phyloP scores from a whole-genome alignment of 2,329 filamentous ascomycete genomes.

The Paramyrothecium sp. region DNA sequence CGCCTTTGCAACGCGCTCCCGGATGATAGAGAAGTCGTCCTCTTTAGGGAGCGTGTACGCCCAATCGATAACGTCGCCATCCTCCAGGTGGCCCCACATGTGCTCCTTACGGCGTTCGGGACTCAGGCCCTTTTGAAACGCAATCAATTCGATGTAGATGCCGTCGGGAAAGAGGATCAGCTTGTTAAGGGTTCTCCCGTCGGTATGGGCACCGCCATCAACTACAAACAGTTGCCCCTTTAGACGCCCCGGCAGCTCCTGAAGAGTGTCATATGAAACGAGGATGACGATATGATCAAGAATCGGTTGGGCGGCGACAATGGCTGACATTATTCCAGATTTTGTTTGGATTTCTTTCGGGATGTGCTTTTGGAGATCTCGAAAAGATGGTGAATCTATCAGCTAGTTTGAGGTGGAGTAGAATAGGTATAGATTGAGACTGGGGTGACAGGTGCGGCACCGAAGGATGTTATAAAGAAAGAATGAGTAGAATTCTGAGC shows the following conservation, averaged over 20 bases:
- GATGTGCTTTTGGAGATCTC: no score
- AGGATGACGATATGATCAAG: constrained; percentile 67
- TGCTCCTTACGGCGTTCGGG: constrained; percentile 43
- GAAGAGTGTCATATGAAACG: constrained; percentile 48
- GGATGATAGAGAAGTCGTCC: constrained; percentile 34
- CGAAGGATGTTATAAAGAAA: no score
- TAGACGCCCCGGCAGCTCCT: constrained; percentile 47
- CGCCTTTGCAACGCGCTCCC: constrained; percentile 29
- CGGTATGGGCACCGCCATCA: constrained; percentile 60
- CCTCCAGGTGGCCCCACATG: constrained; percentile 54
- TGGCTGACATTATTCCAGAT: no score
- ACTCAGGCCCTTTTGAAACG: constrained; percentile 50
- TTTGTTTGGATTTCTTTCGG: no score
- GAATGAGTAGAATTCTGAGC: no score
- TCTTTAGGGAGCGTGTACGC: constrained; percentile 47
- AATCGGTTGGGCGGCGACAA: no score
- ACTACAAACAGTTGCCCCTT: constrained; percentile 54
- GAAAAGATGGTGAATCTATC: no score
- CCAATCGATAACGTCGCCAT: constrained; percentile 58
- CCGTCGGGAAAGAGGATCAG: constrained; percentile 63
- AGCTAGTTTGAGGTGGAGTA: no score
- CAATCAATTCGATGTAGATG: constrained; percentile 65
- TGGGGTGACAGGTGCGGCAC: no score
- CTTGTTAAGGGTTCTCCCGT: constrained; percentile 59
- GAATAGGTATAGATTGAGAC: no score